Base-by-base conservation (phyloP, 2,329 filamentous ascomycete species). In the Escovopsis sp. region DNA sequence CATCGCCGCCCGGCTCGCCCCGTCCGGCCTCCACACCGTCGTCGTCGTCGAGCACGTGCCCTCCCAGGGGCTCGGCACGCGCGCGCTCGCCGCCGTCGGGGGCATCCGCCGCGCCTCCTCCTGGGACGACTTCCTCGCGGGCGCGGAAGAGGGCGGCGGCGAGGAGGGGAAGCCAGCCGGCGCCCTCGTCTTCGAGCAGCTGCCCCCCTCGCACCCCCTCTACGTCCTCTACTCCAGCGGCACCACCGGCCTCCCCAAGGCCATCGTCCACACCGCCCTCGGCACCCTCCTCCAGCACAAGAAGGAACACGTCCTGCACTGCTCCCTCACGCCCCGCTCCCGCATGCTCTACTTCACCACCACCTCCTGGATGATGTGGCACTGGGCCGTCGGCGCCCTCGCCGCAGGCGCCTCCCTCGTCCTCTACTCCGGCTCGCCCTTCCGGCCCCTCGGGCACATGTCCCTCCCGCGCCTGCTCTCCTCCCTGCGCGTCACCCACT, bases 301-400 rank as follows among this genome's bases (percentile, higher is more conserved):
- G 60, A 98, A 98, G 54, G 90, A 96, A 54, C 87, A 93, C 52
- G 70, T 79, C 32, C 66, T 96, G 3, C 88, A 96, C 53, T 83
- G 81, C 53, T 85, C 86, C 16, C 75, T 98, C 43, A 66, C 69
- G 8, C 69, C 78, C 0, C 62, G 66, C 2, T 83, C 86, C 29
- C 71, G 79, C 15, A 68, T 94, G 50, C 82, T 94, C 56, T 94
- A 94, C 62, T 94, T 87, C 61, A 94, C 86, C 1, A 94, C 87
- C 4, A 86, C 80, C 10, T 92, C 85, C 0, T 94, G 87, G 90
- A 96, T 98, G 87, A 96, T 96, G 88, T 94, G 87, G 86, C 88
- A 96, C 55, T 96, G 88, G 87, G 77, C 87, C 28, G 72, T 94
- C 15, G 88, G 84, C 1, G 84, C 79, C 5, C 73, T 96, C 4